Conservation (phyloP, 805 yeast genomes). For the Barnettozyma vustinii region DNA sequence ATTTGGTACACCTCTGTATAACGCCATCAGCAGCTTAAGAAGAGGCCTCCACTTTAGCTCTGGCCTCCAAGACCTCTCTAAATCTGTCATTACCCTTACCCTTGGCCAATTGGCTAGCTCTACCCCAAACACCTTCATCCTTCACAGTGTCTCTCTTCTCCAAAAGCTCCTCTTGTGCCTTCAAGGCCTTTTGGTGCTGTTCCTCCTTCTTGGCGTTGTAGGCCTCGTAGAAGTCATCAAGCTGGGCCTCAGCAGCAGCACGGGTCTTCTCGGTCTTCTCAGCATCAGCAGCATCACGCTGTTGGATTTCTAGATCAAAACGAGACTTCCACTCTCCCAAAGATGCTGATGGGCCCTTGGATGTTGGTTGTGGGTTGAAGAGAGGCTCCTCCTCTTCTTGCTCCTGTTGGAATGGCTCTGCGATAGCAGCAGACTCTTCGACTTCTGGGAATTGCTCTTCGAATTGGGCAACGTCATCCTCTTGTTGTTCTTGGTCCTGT, state of each 20-base stretch:
- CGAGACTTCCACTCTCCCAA: constrained; percentile 77
- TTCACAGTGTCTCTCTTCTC: constrained; percentile 73
- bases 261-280: constrained; percentile 62
- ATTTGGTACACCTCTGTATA: not conserved
- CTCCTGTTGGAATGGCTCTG: constrained; percentile 15
- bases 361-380: constrained; percentile 17
- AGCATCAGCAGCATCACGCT: constrained; percentile 69
- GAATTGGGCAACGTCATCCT: constrained; percentile 50
- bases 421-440: constrained; percentile 11
- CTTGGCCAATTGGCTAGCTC: constrained; percentile 50
- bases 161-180: constrained; percentile 66
- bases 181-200: constrained; percentile 53
- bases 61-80: constrained; percentile 24
- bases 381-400: constrained; percentile 32
- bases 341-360: constrained; percentile 47
- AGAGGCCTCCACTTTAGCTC: constrained; percentile 13
- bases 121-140: constrained; percentile 78
- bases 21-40: not conserved
- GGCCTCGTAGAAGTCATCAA: constrained; percentile 89
- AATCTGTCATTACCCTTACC: constrained; percentile 28
- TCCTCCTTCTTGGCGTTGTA: constrained; percentile 81
- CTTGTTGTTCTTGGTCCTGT: constrained; percentile 41
- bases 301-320: constrained; percentile 68
- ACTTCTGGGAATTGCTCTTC: constrained; percentile 63
- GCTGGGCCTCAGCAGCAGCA: constrained; percentile 70